Conservation (phyloP, 2,329 filamentous ascomycete species). For the Lasiodiplodia gonubiensis region DNA sequence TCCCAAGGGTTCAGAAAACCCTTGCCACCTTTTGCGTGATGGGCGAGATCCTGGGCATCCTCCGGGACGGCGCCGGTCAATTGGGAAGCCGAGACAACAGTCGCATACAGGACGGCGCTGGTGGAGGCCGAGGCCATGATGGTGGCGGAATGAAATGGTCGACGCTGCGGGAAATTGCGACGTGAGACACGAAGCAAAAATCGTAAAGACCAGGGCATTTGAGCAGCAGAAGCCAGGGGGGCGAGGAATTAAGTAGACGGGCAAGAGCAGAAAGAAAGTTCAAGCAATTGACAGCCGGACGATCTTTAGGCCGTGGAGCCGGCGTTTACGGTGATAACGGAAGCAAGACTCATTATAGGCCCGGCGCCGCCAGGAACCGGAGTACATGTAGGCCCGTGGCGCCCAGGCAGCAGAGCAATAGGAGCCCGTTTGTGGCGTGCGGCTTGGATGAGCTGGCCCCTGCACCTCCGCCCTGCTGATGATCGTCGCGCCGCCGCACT, state of each 20-base stretch:
- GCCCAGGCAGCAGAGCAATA: too few species aligned
- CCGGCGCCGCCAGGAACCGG: too few species aligned
- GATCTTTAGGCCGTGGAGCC: conserved; percentile 7
- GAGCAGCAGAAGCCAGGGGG: conserved; percentile 41
- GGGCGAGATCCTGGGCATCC: conserved; percentile 52
- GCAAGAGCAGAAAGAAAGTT: neutral
- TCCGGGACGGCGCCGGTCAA: conserved; percentile 49
- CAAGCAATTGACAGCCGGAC: conserved; percentile 6
- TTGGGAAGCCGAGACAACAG: conserved; percentile 47
- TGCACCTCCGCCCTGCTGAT: neutral
- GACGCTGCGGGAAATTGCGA: conserved; percentile 5
- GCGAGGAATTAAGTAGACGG: conserved; percentile 9
- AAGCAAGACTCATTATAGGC: too few species aligned
- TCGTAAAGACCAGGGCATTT: conserved; percentile 20
- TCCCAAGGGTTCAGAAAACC: conserved; percentile 65
- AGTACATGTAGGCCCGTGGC: too few species aligned
- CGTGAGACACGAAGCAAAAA: conserved; percentile 15
- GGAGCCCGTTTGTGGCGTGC: too few species aligned
- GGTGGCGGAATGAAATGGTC: conserved; percentile 29
- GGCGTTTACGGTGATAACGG: too few species aligned
- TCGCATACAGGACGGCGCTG: conserved; percentile 48
- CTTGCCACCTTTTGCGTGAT: conserved; percentile 60
- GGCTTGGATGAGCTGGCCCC: neutral
- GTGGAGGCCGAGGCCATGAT: conserved; percentile 39
- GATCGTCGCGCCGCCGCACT: conserved; percentile 9